Percentiles rank a stretch among this genome's conserved stretches.
phyloP scores from a whole-genome alignment of 1,284 basidiomycete genomes.

The Ganoderma meredithae region DNA sequence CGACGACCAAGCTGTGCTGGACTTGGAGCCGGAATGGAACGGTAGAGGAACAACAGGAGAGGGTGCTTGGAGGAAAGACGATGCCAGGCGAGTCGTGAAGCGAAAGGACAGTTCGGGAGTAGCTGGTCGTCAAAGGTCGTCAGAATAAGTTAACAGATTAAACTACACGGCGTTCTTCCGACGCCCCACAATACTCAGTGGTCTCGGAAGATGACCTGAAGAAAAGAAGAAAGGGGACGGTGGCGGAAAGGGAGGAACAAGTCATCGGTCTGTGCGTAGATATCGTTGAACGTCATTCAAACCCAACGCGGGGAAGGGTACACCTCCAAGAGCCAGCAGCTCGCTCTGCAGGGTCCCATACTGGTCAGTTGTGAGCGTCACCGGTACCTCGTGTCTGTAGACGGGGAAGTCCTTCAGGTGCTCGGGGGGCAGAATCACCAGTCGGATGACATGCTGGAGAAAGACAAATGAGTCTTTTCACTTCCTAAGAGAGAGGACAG shows the following conservation, averaged over 20 bases:
- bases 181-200: neutral
- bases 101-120: neutral
- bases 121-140: constrained; percentile 23
- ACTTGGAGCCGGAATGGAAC: neutral
- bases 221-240: neutral
- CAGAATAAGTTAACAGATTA: constrained; percentile 23
- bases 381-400: constrained; percentile 47
- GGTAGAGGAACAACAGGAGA: neutral
- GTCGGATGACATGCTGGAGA: constrained; percentile 50
- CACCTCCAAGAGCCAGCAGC: constrained; percentile 46
- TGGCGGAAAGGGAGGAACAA: neutral
- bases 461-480: constrained; percentile 11
- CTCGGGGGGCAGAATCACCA: constrained; percentile 45
- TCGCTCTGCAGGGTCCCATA: constrained; percentile 51
- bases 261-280: constrained; percentile 13
- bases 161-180: neutral
- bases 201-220: neutral
- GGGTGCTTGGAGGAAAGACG: neutral
- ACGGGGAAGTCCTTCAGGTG: constrained; percentile 46
- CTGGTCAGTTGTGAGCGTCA: constrained; percentile 52
- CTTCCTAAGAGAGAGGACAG: neutral
- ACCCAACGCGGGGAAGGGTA: constrained; percentile 53
- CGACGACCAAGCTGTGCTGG: neutral
- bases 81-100: neutral
- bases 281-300: constrained; percentile 38